Conservation (phyloP, 768 basidiomycete genomes). For the Leccinum subgranulosum region DNA sequence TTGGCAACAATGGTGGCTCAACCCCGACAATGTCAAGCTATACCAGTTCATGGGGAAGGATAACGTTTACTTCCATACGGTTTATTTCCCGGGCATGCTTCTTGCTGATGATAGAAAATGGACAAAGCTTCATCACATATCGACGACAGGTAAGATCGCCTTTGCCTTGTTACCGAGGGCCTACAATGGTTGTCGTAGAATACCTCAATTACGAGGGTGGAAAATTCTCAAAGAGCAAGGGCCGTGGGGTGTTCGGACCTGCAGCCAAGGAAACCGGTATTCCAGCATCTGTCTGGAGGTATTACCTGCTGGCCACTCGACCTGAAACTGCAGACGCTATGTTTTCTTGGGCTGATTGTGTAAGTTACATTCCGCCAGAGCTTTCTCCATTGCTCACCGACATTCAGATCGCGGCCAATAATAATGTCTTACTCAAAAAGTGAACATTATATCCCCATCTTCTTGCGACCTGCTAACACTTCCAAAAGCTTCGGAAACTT, state of each 20-base stretch:
- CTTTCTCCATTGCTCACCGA: neutral
- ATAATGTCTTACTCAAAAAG: constrained; percentile 94
- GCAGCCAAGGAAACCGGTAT: constrained; percentile 92
- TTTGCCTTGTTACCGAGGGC: neutral
- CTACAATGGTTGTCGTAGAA: constrained; percentile 48
- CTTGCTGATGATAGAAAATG: constrained; percentile 87
- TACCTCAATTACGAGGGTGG: constrained; percentile 98
- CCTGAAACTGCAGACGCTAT: constrained; percentile 94
- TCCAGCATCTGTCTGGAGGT: constrained; percentile 93
- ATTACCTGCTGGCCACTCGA: constrained; percentile 87
- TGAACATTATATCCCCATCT: constrained; percentile 30
- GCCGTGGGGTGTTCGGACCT: constrained; percentile 95
- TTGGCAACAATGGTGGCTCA: constrained; percentile 98
- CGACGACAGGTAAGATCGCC: constrained; percentile 74
- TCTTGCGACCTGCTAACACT: neutral
- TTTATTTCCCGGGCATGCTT: constrained; percentile 89
- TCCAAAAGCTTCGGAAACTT: constrained; percentile 87
- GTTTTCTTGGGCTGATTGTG: constrained; percentile 96
- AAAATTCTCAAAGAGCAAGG: constrained; percentile 97
- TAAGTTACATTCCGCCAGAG: constrained; percentile 34
- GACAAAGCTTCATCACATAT: constrained; percentile 93
- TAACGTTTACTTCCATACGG: constrained; percentile 97
- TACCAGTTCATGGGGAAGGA: constrained; percentile 99
- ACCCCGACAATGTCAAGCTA: constrained; percentile 81
- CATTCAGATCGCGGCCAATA: constrained; percentile 80